A percentile compares a stretch with the other conserved stretches of the same genome.
Evolutionary conservation across 352 stramenopile species (phyloP).

Genomic region (Phytophthora multivora): DNA sequence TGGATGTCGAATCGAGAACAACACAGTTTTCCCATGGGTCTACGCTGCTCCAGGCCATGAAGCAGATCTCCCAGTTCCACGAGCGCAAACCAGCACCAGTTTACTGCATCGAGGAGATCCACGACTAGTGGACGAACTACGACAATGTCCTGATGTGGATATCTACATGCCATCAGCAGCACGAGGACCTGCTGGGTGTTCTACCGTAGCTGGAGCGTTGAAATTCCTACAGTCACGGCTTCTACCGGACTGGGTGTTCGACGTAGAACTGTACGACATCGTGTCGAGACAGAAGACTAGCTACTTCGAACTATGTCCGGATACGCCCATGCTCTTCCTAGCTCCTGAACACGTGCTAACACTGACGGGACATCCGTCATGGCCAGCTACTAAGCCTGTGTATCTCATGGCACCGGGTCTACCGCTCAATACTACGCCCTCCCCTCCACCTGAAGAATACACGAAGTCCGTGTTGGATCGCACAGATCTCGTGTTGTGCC

Average conservation of each 20-base stretch:
- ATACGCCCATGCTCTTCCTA: constrained; percentile 48
- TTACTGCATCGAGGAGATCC: constrained; percentile 37
- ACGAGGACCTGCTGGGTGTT: constrained; percentile 39
- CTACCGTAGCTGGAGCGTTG: constrained; percentile 48
- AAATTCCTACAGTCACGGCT: constrained; percentile 38
- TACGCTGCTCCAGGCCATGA: constrained; percentile 22
- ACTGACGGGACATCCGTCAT: constrained; percentile 19
- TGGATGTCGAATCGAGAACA: constrained; percentile 36
- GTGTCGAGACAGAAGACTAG: constrained; percentile 8
- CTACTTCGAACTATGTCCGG: constrained; percentile 57
- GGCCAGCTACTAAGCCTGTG: constrained; percentile 48
- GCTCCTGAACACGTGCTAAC: constrained; percentile 31
- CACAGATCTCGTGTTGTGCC: constrained; percentile 30
- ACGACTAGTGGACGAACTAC: constrained; percentile 45
- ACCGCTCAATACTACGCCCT: constrained; percentile 1
- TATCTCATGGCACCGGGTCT: constrained; percentile 43
- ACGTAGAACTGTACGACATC: constrained; percentile 23
- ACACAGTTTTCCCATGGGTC: constrained; percentile 44
- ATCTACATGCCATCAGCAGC: constrained; percentile 51
- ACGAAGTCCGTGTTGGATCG: constrained; percentile 12
- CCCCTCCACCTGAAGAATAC: background rate
- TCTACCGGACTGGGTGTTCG: constrained; percentile 36
- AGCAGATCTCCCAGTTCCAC: background rate
- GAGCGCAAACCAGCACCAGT: constrained; percentile 14
- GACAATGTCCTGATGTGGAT: constrained; percentile 59